Evolutionary conservation across 1,284 basidiomycete species (phyloP).

Genomic region (Pascua sp.): DNA sequence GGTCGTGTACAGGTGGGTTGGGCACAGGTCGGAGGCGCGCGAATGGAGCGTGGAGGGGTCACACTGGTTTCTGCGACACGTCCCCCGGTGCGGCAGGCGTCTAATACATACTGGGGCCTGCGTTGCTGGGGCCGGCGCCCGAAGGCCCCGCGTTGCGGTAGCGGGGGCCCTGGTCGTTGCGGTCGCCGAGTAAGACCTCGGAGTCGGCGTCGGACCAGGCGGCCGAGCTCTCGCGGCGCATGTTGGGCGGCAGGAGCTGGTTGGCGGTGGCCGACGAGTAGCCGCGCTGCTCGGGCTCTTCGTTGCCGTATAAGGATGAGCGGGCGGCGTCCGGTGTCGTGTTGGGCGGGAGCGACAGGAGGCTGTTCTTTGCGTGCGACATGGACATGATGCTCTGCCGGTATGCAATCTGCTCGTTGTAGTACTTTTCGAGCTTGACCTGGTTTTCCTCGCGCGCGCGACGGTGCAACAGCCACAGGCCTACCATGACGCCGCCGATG

Average conservation of each 20-base stretch:
- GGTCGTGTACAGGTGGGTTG: too few species aligned
- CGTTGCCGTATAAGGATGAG: slow-evolving; percentile 19
- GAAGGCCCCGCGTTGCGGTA: slow-evolving; percentile 3
- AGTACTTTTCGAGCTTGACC: slow-evolving; percentile 76
- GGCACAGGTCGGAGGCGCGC: too few species aligned
- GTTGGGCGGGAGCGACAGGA: slow-evolving; percentile 33
- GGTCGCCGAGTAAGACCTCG: slow-evolving; percentile 15
- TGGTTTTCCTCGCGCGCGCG: slow-evolving; percentile 69
- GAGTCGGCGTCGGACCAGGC: slow-evolving; percentile 24
- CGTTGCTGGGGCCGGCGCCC: too few species aligned
- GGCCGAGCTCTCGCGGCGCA: slow-evolving; percentile 30
- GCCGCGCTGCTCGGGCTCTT: slow-evolving; percentile 15
- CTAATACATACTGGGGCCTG: too few species aligned
- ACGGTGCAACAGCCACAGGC: slow-evolving; percentile 66
- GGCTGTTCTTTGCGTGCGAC: slow-evolving; percentile 45
- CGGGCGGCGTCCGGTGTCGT: slow-evolving; percentile 25
- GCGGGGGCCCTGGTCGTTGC: slow-evolving; percentile 1
- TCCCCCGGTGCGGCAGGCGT: too few species aligned
- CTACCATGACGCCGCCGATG: slow-evolving; percentile 65
- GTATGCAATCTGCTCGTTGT: slow-evolving; percentile 63
- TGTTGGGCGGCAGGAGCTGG: slow-evolving; percentile 32
- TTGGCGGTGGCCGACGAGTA: slow-evolving; percentile 22
- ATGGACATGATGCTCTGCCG: slow-evolving; percentile 50
- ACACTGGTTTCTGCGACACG: too few species aligned
- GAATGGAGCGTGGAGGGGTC: too few species aligned